A percentile compares a stretch with the other conserved stretches of the same genome.
Conservation (phyloP, 2,329 filamentous ascomycete genomes). For the Claviceps capensis region DNA sequence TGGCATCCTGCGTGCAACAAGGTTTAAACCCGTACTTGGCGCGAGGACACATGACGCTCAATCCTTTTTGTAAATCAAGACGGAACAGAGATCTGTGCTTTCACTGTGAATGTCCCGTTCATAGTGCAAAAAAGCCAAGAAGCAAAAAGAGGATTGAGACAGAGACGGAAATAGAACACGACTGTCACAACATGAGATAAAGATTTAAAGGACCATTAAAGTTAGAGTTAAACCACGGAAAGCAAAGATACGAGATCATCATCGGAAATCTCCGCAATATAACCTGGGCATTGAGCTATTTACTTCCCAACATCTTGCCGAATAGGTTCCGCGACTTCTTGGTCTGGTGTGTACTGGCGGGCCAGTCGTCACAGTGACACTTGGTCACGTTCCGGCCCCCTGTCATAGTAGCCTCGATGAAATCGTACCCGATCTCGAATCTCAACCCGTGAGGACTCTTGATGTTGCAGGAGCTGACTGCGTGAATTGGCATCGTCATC, state of each 20-base stretch:
- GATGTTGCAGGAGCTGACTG: constrained; percentile 6
- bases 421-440: constrained; percentile 12
- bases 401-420: constrained; percentile 12
- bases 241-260: no score
- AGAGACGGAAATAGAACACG: neutral
- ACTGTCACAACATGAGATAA: no score
- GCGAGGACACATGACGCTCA: no score
- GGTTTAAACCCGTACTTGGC: no score
- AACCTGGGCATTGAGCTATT: neutral
- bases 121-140: neutral
- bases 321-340: neutral
- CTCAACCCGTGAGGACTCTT: constrained; percentile 11
- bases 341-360: neutral
- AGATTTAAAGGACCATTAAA: neutral
- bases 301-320: neutral
- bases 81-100: no score
- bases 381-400: constrained; percentile 4
- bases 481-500: neutral
- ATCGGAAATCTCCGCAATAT: neutral
- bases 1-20: no score
- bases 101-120: no score
- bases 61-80: no score
- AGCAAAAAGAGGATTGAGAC: neutral
- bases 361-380: neutral
- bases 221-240: no score